Evolutionary conservation across 495 filamentous ascomycete genomes (phyloP).

Genomic region (Aspergillus haitiensis): DNA sequence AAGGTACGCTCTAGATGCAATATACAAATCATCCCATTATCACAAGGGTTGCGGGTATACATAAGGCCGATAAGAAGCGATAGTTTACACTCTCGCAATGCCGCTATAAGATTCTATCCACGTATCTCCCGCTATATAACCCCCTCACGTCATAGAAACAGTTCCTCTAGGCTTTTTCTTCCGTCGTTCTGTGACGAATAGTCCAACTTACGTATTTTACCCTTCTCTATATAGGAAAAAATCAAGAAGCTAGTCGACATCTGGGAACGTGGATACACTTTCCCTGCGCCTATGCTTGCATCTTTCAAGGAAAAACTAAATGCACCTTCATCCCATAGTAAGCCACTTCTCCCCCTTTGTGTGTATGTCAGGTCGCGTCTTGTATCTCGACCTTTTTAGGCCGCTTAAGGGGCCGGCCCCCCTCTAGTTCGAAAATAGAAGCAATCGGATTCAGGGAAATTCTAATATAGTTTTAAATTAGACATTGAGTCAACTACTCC

Average conservation of each 20-base stretch:
- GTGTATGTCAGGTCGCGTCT: background rate
- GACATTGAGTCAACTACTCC: constrained; percentile 75
- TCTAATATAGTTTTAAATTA: constrained; percentile 36
- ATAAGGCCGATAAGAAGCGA: constrained; percentile 31
- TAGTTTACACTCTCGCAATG: constrained; percentile 20
- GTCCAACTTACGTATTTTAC: constrained; percentile 52
- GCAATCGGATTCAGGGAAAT: background rate
- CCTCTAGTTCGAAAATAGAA: background rate
- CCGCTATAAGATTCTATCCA: constrained; percentile 34
- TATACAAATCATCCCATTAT: constrained; percentile 25
- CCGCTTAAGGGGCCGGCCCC: background rate
- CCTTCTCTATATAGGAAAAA: constrained; percentile 73
- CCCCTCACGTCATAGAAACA: constrained; percentile 26
- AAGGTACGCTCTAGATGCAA: constrained; percentile 78
- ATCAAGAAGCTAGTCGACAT: constrained; percentile 95
- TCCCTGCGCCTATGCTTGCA: constrained; percentile 77
- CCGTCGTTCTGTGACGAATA: constrained; percentile 35
- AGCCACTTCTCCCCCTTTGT: constrained; percentile 39
- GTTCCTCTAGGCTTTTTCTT: constrained; percentile 21
- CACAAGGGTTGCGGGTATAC: constrained; percentile 36
- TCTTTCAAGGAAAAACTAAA: constrained; percentile 84
- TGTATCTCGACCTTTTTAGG: constrained; percentile 9
- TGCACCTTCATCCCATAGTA: constrained; percentile 60
- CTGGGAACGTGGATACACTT: constrained; percentile 94
- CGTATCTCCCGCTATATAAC: constrained; percentile 37